Evolutionary conservation across 345 rosid genomes (phyloP), one percentile per base, ranked within the genome.

Genomic region (Boechera divaricarpa): DNA sequence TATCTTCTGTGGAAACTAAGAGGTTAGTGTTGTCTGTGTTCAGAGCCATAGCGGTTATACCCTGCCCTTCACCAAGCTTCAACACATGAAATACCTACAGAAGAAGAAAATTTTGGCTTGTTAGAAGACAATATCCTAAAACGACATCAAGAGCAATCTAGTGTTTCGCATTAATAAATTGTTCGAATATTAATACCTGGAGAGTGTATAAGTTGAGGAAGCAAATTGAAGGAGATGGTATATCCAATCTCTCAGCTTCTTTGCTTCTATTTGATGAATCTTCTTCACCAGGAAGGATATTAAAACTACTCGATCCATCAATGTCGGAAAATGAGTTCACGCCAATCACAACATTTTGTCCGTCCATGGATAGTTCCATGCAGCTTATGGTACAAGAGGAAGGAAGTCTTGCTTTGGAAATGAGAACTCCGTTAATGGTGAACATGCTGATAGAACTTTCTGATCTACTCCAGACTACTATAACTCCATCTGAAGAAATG

Each of bases 11-110:
- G 56, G 98, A 89, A 63, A 92, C 92, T 77, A 95, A 77, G 64
- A 95, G 96, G 81, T 95, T 92, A 53, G 97, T 92, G 83, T 87
- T 90, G 80, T 92, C 97, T 67, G 60, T 80, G 85, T 78, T 91
- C 39, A 92, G 81, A 47, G 96, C 85, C 87, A 95, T 63, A 53
- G 98, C 90, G 9, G 97, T 88, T 69, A 95, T 87, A 77, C 89
- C 85, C 79, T 92, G 97, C 52, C 89, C 93, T 82, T 85, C 58
- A 44, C 80, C 88, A 51, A 95, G 90, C 83, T 86, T 87, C 69
- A 90, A 15, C 54, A 81, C 84, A 85, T 95, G 97, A 62, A 86
- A 87, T 4, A 86, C 85, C 99, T 95, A 87, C 68, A 80, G 41
- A 26, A 76, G 15, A 78, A 63, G 6, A 21, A 21, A 26, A 36